Conservation (phyloP, 148 eudicot genomes). For the Persicaria tinctoria region DNA sequence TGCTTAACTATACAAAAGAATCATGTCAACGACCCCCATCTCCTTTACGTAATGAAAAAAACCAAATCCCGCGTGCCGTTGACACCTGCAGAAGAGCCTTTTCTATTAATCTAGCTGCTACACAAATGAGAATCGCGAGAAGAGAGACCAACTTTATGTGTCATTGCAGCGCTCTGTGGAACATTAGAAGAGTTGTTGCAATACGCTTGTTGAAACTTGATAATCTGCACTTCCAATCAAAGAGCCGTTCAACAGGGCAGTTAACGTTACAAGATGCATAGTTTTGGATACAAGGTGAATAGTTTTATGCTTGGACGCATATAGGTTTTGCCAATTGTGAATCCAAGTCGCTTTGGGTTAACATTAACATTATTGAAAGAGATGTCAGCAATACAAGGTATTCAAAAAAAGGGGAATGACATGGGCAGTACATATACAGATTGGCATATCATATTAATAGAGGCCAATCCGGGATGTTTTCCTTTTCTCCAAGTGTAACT, state of each 20-base stretch:
- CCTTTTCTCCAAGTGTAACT: neutral
- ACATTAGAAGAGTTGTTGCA: conserved; percentile 38
- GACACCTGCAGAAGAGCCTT: neutral
- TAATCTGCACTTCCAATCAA: conserved; percentile 37
- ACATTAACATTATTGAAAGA: too few relatives aligned
- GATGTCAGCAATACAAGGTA: neutral
- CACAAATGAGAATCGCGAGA: conserved; percentile 76
- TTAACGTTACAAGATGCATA: neutral
- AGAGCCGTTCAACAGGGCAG: too few relatives aligned
- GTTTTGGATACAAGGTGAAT: neutral
- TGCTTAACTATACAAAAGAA: conserved; percentile 12
- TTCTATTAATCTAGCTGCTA: conserved; percentile 14
- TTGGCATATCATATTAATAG: neutral
- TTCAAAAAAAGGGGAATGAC: neutral
- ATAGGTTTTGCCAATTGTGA: neutral
- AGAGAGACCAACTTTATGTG: conserved; percentile 57
- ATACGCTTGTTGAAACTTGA: conserved; percentile 88
- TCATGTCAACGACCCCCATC: conserved; percentile 2
- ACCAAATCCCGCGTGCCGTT: neutral
- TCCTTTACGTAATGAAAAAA: neutral
- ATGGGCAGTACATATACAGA: neutral
- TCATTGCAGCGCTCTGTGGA: conserved; percentile 57
- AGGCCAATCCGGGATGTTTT: neutral
- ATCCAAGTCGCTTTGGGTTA: neutral
- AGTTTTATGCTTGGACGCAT: neutral